phyloP scores from a whole-genome alignment of 495 filamentous ascomycete species.

The Choiromyces venosus region DNA sequence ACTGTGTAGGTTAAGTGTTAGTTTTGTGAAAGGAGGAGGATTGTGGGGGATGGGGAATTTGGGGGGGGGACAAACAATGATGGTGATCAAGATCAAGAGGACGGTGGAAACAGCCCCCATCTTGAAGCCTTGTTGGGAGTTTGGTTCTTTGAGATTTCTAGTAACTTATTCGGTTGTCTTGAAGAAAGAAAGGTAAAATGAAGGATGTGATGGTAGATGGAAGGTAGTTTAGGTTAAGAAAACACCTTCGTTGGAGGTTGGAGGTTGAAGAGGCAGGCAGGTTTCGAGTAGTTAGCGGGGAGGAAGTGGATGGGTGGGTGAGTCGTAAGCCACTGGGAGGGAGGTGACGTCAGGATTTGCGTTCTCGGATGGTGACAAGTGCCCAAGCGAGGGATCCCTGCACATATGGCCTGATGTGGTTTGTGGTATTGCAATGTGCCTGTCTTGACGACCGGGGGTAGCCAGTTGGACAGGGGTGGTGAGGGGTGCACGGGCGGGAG shows the following conservation, averaged over 20 bases:
- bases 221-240: too few relatives aligned
- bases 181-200: neutral
- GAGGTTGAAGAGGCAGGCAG: too few relatives aligned
- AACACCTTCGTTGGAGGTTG: neutral
- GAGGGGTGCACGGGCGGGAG: too few relatives aligned
- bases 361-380: too few relatives aligned
- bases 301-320: neutral
- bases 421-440: too few relatives aligned
- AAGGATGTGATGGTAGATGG: neutral
- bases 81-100: conserved; percentile 54
- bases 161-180: neutral
- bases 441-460: too few relatives aligned
- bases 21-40: neutral
- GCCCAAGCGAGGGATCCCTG: too few relatives aligned
- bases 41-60: neutral
- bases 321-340: neutral
- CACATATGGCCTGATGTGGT: too few relatives aligned
- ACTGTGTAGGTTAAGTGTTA: conserved; percentile 20
- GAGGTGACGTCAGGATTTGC: neutral
- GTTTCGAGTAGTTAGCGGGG: too few relatives aligned
- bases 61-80: conserved; percentile 48
- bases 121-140: neutral
- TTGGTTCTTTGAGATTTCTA: neutral
- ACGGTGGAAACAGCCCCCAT: conserved; percentile 55
- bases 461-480: too few relatives aligned